A percentile compares a stretch with the other conserved stretches of the same genome.
Conservation (phyloP, 2,329 filamentous ascomycete genomes). For the Ceratocystis variospora region DNA sequence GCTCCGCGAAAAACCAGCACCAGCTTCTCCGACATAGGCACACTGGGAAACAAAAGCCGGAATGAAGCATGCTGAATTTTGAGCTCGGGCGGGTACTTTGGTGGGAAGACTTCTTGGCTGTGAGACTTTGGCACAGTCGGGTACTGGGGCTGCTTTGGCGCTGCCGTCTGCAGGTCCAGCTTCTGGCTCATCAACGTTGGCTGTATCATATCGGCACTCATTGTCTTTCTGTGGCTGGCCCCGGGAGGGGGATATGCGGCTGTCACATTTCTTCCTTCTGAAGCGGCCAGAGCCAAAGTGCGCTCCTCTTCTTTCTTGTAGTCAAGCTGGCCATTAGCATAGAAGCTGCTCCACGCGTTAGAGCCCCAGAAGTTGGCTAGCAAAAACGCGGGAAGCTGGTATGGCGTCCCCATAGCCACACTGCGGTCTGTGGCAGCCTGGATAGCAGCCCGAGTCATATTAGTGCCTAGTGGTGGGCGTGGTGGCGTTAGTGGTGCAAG, state of each 20-base stretch:
- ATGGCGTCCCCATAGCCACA: constrained; percentile 45
- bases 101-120: constrained; percentile 43
- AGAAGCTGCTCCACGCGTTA: constrained; percentile 50
- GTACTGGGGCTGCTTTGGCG: background rate
- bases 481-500: constrained; percentile 73
- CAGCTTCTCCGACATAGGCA: constrained; percentile 63
- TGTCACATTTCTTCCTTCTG: constrained; percentile 15
- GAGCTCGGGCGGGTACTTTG: constrained; percentile 67
- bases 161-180: background rate
- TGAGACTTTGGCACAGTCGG: constrained; percentile 25
- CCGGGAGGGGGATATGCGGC: background rate
- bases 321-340: constrained; percentile 23
- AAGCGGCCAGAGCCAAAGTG: constrained; percentile 14
- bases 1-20: constrained; percentile 86
- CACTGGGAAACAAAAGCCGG: constrained; percentile 73
- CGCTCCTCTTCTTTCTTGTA: constrained; percentile 18
- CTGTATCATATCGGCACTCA: constrained; percentile 15
- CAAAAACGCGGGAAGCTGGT: constrained; percentile 67
- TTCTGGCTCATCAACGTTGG: constrained; percentile 15
- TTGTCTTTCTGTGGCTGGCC: constrained; percentile 20
- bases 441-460: constrained; percentile 73
- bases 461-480: constrained; percentile 70
- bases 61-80: constrained; percentile 87
- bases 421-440: constrained; percentile 65
- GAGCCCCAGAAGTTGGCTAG: constrained; percentile 93